Evolutionary conservation across 176 grass and related monocot species (phyloP).

Genomic region (Elaeis guineensis): DNA sequence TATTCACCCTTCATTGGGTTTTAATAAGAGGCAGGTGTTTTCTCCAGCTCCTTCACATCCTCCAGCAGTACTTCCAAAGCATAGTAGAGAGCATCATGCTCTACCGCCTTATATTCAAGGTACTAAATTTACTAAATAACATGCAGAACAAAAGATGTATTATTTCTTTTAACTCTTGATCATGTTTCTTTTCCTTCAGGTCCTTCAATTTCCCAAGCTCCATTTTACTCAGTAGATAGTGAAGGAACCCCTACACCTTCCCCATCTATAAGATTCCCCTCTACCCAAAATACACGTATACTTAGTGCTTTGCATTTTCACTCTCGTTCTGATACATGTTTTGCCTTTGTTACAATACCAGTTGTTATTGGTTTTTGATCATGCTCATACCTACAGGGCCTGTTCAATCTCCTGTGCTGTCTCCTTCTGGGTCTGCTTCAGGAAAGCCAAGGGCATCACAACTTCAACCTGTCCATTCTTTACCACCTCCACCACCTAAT

Average conservation of each 20-base stretch:
- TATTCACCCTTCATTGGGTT: not conserved
- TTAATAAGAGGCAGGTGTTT: conserved; percentile 18
- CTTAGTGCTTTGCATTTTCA: conserved; percentile 7
- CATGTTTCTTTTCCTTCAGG: not conserved
- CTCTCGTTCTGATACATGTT: not conserved
- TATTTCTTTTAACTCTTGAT: not conserved
- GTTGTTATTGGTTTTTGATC: conserved; percentile 12
- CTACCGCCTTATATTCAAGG: conserved; percentile 9
- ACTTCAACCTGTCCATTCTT: conserved; percentile 31
- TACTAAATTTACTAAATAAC: conserved; percentile 20
- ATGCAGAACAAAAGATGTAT: not conserved
- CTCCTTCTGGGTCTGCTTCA: conserved; percentile 28
- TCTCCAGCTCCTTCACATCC: conserved; percentile 31
- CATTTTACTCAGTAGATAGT: conserved; percentile 24
- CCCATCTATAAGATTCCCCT: conserved; percentile 11
- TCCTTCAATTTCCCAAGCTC: conserved; percentile 27
- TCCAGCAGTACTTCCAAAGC: conserved; percentile 26
- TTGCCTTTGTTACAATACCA: conserved; percentile 6
- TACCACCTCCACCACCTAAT: conserved; percentile 58
- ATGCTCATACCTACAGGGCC: conserved; percentile 39
- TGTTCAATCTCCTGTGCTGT: conserved; percentile 24
- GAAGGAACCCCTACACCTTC: conserved; percentile 16
- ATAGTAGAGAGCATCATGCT: conserved; percentile 22
- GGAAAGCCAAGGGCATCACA: conserved; percentile 33
- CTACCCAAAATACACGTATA: conserved; percentile 22